A percentile compares a stretch with the other conserved stretches of the same genome.
phyloP scores from a whole-genome alignment of 129 eudicot genomes.

The Flaveria robusta region DNA sequence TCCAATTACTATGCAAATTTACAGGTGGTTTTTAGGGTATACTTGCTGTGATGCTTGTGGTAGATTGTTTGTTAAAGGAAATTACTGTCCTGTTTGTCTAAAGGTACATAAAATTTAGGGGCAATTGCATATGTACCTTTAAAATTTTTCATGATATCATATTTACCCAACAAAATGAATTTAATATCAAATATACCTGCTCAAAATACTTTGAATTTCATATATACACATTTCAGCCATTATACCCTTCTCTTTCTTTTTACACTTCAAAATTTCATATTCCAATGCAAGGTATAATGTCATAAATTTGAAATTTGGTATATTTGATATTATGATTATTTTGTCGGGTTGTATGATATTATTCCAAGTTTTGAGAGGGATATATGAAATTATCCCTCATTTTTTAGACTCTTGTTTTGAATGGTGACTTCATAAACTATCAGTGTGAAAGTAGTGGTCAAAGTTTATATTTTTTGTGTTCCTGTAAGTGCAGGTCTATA shows the following conservation, averaged over 20 bases:
- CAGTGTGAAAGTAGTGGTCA: not conserved
- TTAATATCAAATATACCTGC: not conserved
- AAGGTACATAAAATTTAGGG: conserved; percentile 51
- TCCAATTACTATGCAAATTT: conserved; percentile 16
- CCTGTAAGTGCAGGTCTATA: conserved; percentile 64
- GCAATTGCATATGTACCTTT: not conserved
- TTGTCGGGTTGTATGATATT: not conserved
- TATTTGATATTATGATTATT: not conserved
- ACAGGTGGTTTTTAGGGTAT: conserved; percentile 96
- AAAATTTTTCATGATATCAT: not conserved
- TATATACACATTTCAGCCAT: not conserved
- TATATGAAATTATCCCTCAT: not conserved
- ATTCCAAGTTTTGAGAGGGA: not conserved
- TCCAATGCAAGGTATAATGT: not conserved
- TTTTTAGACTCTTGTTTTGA: not conserved
- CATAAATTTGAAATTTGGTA: not conserved
- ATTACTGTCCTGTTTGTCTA: conserved; percentile 94
- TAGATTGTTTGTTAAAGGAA: conserved; percentile 90
- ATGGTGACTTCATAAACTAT: conserved; percentile 12
- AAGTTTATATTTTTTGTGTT: conserved; percentile 8
- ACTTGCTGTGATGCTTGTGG: conserved; percentile 99
- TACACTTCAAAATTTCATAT: not conserved
- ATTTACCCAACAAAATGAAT: not conserved
- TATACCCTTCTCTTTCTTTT: not conserved
- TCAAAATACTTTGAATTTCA: not conserved